phyloP scores from a whole-genome alignment of 441 rosid genomes.

The Adansonia rubrostipa region DNA sequence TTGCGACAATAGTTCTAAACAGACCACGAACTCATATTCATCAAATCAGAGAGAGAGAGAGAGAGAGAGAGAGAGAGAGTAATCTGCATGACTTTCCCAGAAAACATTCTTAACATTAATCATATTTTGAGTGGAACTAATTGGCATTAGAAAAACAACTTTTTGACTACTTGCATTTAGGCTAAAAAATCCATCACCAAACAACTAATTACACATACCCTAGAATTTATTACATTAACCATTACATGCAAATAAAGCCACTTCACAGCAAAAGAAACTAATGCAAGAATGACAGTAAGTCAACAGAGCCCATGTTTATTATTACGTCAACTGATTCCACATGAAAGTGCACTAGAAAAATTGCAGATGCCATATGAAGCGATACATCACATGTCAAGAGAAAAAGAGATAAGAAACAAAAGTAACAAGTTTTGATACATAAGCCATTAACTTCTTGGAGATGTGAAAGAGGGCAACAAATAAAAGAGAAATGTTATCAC shows the following conservation, averaged over 20 bases:
- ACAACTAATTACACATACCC: not conserved
- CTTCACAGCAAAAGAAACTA: conserved; percentile 7
- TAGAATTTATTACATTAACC: not conserved
- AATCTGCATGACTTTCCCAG: not conserved
- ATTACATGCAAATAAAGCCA: conserved; percentile 6
- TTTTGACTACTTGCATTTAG: not conserved
- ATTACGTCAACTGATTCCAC: not conserved
- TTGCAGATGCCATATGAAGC: not conserved
- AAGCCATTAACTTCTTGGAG: not conserved
- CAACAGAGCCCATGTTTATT: not conserved
- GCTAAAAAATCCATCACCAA: conserved; percentile 13
- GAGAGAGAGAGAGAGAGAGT: too few species aligned
- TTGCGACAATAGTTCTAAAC: not conserved
- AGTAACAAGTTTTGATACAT: not conserved
- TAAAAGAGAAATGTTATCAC: conserved; percentile 1
- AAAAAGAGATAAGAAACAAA: not conserved
- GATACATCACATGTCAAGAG: not conserved
- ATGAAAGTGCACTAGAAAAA: not conserved
- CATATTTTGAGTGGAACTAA: not conserved
- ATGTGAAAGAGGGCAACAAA: not conserved
- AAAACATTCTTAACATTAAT: conserved; percentile 14
- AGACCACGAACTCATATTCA: not conserved
- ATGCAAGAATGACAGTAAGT: not conserved
- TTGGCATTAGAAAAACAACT: not conserved
- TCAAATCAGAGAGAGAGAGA: not conserved